Base-by-base conservation (phyloP, 192 early-diverging fungal genomes). In the Umbelopsis isabellina region DNA sequence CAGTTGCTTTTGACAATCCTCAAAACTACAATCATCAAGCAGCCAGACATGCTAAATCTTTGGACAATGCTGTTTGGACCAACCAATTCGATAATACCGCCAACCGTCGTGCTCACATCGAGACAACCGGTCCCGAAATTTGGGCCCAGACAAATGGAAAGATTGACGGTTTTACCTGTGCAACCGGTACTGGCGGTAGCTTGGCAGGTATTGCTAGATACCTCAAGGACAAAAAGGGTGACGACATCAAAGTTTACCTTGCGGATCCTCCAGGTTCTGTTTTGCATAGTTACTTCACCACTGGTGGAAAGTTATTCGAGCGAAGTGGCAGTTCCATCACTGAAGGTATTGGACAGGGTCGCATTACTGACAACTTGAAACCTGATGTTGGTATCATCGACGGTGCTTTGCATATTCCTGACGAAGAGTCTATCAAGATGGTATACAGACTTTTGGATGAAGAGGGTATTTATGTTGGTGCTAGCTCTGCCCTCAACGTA, bases 21-120 rank as follows among this genome's bases (percentile, higher is more conserved):
- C 78, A 89, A 47, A 97, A 98, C 83, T 98, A 96, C 83, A 98
- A 97, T 82, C 95, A 97, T 75, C 94, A 97, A 74, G 96, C 95
- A 16, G 80, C 77, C 58, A 84, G 93, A 30, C 91, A 87, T 74
- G 96, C 96, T n/a, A 87, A 92, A 69, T 74, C 82, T 0, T 69
- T 92, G 15, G 74, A 85, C 15, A 96, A 96, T 75, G 95, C 94
- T 15, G 95, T 95, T 22, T 98, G 95, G 94, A 96, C 96, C 10
- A 94, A 98, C 78, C 96, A 98, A 73, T 98, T 98, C 72, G 96
- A 98, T 76, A 97, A 96, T 80, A 83, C 79, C 12, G 95, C 94
- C 45, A 98, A 98, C 76, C 85, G 92, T 23, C 92, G 86, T 55
- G 94, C 96, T 9, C 96, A 98, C 65, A 90, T 94, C 69, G 95